Percentiles rank a stretch among this genome's conserved stretches.
Conservation (phyloP, 1,284 basidiomycete genomes). For the Thelephora terrestris region DNA sequence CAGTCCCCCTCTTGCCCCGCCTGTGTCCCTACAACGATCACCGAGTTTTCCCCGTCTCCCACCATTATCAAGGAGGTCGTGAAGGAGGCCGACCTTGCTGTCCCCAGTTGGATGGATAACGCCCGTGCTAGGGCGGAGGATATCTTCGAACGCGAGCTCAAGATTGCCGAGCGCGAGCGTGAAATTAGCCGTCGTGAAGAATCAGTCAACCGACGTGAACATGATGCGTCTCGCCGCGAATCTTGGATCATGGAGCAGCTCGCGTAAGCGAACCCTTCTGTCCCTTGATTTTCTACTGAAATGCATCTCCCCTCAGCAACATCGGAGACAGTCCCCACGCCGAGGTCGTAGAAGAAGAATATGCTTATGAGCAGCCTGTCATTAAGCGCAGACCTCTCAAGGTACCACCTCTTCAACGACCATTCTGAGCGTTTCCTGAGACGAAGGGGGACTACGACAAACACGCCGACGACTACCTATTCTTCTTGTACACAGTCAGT, state of each 20-base stretch:
- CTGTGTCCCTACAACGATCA: slow-evolving; percentile 41
- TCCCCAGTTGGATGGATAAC: slow-evolving; percentile 62
- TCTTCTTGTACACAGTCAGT: slow-evolving; percentile 53
- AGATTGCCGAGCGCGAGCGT: slow-evolving; percentile 71
- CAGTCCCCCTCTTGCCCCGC: slow-evolving; percentile 45
- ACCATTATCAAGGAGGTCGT: slow-evolving; percentile 79
- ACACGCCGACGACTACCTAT: slow-evolving; percentile 30
- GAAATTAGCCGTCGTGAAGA: slow-evolving; percentile 78
- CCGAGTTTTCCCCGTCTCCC: slow-evolving; percentile 34
- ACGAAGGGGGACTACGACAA: slow-evolving; percentile 60
- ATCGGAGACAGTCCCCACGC: slow-evolving; percentile 51
- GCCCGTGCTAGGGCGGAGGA: slow-evolving; percentile 62
- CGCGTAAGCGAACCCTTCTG: slow-evolving; percentile 41
- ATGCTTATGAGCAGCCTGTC: slow-evolving; percentile 58
- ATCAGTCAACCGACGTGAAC: slow-evolving; percentile 68
- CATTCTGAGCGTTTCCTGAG: slow-evolving; percentile 71
- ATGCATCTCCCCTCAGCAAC: slow-evolving; percentile 12
- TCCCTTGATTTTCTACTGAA: not conserved
- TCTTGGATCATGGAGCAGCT: slow-evolving; percentile 84
- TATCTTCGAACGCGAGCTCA: slow-evolving; percentile 69
- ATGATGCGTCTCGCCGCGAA: slow-evolving; percentile 74
- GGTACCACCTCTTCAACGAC: slow-evolving; percentile 74
- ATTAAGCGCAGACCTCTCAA: slow-evolving; percentile 65
- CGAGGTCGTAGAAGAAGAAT: slow-evolving; percentile 69
- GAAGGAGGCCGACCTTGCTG: slow-evolving; percentile 65